These are phyloP conservation scores for Acanthamoeba rhysodes DNA, from an alignment of 208 protist genomes.

Conservation along the genomic window DNA sequence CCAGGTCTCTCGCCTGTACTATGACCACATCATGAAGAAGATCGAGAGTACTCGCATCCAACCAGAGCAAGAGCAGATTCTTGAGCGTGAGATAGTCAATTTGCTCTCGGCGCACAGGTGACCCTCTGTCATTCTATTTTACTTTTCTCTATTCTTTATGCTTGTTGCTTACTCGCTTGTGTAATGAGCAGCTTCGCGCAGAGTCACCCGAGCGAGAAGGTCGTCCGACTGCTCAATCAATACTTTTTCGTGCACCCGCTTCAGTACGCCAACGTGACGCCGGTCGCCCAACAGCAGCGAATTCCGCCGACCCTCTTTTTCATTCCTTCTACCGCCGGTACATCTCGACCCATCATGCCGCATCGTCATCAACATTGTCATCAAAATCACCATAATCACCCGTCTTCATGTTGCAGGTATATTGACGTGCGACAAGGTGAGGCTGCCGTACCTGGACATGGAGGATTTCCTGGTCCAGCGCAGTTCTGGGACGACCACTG, in stretches of 20 bases:
- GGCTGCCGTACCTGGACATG: conserved; percentile 31
- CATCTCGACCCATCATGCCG: too few relatives aligned
- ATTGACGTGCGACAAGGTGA: conserved; percentile 16
- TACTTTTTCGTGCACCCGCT: conserved; percentile 63
- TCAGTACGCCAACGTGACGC: conserved; percentile 30
- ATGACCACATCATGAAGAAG: conserved; percentile 62
- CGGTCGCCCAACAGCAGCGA: not conserved
- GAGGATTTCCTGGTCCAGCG: conserved; percentile 10
- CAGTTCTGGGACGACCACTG: not conserved
- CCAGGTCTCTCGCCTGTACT: conserved; percentile 30
- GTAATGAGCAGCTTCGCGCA: not conserved
- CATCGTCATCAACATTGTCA: too few relatives aligned
- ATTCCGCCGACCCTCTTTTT: conserved; percentile 3
- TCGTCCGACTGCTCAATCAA: conserved; percentile 33
- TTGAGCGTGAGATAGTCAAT: conserved; percentile 34
- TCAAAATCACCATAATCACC: too few relatives aligned
- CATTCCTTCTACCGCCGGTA: conserved; percentile 35
- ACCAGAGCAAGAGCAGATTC: not conserved
- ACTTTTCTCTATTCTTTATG: not conserved
- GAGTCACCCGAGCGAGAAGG: conserved; percentile 55
- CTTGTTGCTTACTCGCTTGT: not conserved
- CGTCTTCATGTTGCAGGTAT: not conserved
- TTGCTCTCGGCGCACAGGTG: conserved; percentile 24
- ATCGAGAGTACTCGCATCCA: not conserved
- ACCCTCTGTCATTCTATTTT: not conserved